phyloP scores from a whole-genome alignment of 2,329 filamentous ascomycete genomes.

The Talaromyces albobiverticillius region DNA sequence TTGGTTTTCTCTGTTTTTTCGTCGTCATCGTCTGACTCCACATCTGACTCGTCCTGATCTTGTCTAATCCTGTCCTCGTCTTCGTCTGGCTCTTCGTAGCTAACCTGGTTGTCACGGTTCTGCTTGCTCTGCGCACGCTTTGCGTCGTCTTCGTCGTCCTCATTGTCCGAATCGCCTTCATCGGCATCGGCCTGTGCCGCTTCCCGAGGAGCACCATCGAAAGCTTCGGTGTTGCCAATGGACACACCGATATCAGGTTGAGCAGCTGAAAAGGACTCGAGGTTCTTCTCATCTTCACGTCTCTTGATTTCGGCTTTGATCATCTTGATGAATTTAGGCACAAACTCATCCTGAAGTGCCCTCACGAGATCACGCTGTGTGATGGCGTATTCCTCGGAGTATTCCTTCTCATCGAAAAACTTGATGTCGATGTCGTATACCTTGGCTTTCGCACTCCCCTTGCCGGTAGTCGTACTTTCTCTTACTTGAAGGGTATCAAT shows the following conservation, averaged over 20 bases:
- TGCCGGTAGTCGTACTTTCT: constrained; percentile 73
- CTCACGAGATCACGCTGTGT: constrained; percentile 70
- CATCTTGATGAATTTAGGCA: constrained; percentile 67
- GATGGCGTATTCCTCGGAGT: constrained; percentile 82
- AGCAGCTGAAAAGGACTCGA: constrained; percentile 60
- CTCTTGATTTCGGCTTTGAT: constrained; percentile 77
- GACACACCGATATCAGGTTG: constrained; percentile 72
- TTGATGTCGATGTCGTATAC: constrained; percentile 77
- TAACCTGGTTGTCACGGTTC: constrained; percentile 77
- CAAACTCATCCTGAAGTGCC: constrained; percentile 76
- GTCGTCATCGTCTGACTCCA: constrained; percentile 35
- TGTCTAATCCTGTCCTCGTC: constrained; percentile 80
- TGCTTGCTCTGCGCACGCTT: constrained; percentile 59
- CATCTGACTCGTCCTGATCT: constrained; percentile 57
- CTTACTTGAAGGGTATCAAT: constrained; percentile 76
- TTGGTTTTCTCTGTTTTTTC: constrained; percentile 28
- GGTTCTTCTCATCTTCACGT: constrained; percentile 60
- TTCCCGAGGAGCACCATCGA: constrained; percentile 39
- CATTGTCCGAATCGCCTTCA: constrained; percentile 64
- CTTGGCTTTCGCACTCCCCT: constrained; percentile 72
- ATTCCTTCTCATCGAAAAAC: constrained; percentile 83
- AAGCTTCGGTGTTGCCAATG: constrained; percentile 54
- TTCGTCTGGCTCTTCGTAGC: constrained; percentile 89
- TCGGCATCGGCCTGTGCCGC: constrained; percentile 56
- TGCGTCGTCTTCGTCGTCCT: constrained; percentile 72